These are phyloP conservation scores for Penicillium sp. DNA, from an alignment of 2,329 filamentous ascomycete species.

Conservation along the genomic window DNA sequence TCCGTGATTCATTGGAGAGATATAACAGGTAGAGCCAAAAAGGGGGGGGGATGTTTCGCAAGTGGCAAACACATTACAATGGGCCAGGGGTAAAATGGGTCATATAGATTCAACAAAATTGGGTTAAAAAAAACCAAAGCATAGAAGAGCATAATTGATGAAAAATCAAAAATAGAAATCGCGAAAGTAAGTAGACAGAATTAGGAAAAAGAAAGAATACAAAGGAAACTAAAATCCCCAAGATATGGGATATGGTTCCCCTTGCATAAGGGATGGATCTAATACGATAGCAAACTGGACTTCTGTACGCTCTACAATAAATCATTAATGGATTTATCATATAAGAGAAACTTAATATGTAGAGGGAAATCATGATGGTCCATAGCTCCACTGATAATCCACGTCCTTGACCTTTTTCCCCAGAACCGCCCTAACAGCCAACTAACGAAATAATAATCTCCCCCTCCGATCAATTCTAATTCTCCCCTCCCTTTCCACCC, in stretches of 20 bases:
- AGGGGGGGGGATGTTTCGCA: background rate
- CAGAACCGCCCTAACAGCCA: conserved; percentile 16
- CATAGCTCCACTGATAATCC: conserved; percentile 14
- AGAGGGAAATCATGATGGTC: conserved; percentile 1
- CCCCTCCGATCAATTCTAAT: conserved; percentile 3
- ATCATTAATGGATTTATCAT: background rate
- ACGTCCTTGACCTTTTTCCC: conserved; percentile 16
- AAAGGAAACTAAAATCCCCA: background rate
- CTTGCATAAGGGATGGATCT: conserved; percentile 1
- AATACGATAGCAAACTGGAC: background rate
- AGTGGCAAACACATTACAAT: conserved; percentile 2
- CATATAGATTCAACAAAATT: background rate
- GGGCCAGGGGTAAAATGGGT: background rate
- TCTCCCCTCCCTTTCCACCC: background rate
- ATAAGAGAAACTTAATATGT: background rate
- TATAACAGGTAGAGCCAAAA: background rate
- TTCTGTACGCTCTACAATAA: background rate
- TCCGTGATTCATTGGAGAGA: background rate
- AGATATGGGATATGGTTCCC: conserved; percentile 3
- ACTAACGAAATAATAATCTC: conserved; percentile 21
- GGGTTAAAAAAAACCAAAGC: background rate
- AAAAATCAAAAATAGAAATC: background rate
- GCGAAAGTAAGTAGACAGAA: background rate
- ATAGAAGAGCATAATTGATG: background rate
- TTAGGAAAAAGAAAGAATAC: background rate